Evolutionary conservation across 352 stramenopile species (phyloP), one percentile per base, ranked within the genome.

Genomic region (Phytophthora multivora): DNA sequence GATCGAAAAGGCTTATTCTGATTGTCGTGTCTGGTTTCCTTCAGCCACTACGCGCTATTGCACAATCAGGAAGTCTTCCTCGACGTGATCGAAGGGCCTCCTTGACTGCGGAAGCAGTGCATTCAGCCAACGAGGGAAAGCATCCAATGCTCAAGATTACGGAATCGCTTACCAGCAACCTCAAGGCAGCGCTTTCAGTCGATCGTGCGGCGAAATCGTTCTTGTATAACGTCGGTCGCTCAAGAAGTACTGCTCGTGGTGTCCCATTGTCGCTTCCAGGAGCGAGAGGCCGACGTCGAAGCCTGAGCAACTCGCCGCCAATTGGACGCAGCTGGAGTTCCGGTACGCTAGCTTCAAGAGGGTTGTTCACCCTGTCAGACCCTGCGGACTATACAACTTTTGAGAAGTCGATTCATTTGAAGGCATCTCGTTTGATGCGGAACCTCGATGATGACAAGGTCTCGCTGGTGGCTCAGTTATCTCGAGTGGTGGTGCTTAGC

Each of bases 401-500:
- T 53, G 87, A 93, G 48, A 95, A 95, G 63, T 92, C 82, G 2
- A 89, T 95, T 45, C 83, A 91, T 35, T 66, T 95, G 43, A 95
- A 93, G 55, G 84, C 81, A 10, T 93, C 87, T 12, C 75, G 90
- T 46, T 69, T 95, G 16, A 89, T 95, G 87, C 76, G 79, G 63
- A 88, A 93, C 39, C 66, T 95, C 0, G 83, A 91, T 46, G 87
- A 93, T 48, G 87, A 93, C 36, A 93, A 93, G 54, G 82, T 95
- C 0, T 88, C 87, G 18, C 56, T 89, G 4, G 87, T 91, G 0
- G 83, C 87, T 3, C 82, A 93, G 31, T 66, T 95, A 30, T 79
- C 79, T 0, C 82, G 83, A 41, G 87, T 92, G 15, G 45, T 89
- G 0, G 65, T 84, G 25, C 63, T 95, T 7, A 65, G 63, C 3